Percentiles rank a stretch among this genome's conserved stretches.
These are phyloP conservation scores for Fraxinus ornus DNA, from an alignment of 305 asterid species.

Conservation along the genomic window DNA sequence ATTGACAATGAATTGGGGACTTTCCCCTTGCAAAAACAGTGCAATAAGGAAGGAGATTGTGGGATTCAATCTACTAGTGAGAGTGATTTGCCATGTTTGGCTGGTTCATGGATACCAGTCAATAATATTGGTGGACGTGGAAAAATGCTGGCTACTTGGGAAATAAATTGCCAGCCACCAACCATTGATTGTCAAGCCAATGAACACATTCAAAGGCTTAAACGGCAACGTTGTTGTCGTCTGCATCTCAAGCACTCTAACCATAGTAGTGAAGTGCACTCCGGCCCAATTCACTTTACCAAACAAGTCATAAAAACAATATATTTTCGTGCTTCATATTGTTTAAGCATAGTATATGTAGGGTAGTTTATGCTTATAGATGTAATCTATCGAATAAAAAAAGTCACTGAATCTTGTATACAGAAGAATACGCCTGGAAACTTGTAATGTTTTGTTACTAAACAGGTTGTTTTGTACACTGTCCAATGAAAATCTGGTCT, in stretches of 20 bases:
- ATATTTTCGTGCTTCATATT: not conserved
- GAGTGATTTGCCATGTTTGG: slow-evolving; percentile 19
- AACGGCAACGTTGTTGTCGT: slow-evolving; percentile 13
- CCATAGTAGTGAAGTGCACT: not conserved
- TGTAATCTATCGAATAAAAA: not conserved
- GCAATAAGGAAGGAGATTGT: slow-evolving; percentile 29
- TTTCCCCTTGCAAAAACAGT: slow-evolving; percentile 32
- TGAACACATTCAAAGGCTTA: slow-evolving; percentile 10
- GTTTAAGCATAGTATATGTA: not conserved
- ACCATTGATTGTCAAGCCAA: slow-evolving; percentile 23
- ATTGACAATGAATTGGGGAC: slow-evolving; percentile 42
- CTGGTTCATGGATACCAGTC: slow-evolving; percentile 3
- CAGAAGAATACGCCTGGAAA: not conserved
- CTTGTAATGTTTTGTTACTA: not conserved
- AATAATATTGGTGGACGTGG: slow-evolving; percentile 11
- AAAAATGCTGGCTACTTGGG: slow-evolving; percentile 11
- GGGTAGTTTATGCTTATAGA: not conserved
- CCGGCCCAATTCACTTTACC: not conserved
- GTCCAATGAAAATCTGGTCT: not conserved
- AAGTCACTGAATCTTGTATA: not conserved
- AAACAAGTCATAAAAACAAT: not conserved
- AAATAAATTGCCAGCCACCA: slow-evolving; percentile 22
- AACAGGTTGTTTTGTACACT: not conserved
- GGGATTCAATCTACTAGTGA: not conserved
- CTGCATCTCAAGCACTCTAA: slow-evolving; percentile 21